These are phyloP conservation scores for Brettanomyces custersianus DNA, from an alignment of 805 yeast genomes.

Conservation along the genomic window DNA sequence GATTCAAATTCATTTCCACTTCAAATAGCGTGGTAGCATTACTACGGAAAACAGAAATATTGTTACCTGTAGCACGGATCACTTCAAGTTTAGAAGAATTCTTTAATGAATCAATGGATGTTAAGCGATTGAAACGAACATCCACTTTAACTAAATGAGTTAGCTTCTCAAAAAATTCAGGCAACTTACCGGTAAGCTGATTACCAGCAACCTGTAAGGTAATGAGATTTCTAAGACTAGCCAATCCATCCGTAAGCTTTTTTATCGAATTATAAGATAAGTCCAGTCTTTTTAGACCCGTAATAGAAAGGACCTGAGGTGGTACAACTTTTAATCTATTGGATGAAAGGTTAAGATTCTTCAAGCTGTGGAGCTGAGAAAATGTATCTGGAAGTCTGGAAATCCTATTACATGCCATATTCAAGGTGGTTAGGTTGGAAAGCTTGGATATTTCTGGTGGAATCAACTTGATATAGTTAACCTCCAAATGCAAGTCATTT, in stretches of 20 bases:
- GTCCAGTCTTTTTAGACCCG: slow-evolving; percentile 57
- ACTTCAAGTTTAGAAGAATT: slow-evolving; percentile 56
- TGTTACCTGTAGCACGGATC: slow-evolving; percentile 67
- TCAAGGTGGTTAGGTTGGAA: slow-evolving; percentile 46
- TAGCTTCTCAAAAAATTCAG: slow-evolving; percentile 44
- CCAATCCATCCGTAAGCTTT: slow-evolving; percentile 51
- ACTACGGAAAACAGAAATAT: slow-evolving; percentile 61
- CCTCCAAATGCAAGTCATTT: slow-evolving; percentile 61
- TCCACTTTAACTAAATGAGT: slow-evolving; percentile 60
- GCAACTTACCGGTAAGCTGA: slow-evolving; percentile 43
- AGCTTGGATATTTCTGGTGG: slow-evolving; percentile 50
- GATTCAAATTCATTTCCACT: slow-evolving; percentile 72
- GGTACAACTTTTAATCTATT: slow-evolving; percentile 61
- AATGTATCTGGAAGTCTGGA: slow-evolving; percentile 53
- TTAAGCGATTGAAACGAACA: slow-evolving; percentile 57
- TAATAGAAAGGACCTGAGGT: slow-evolving; percentile 51
- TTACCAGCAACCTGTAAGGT: slow-evolving; percentile 73
- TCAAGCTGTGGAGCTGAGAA: slow-evolving; percentile 43
- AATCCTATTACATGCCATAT: slow-evolving; percentile 70
- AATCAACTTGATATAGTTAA: slow-evolving; percentile 62
- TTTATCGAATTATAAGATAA: slow-evolving; percentile 71
- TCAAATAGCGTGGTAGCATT: slow-evolving; percentile 54
- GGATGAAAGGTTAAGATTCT: slow-evolving; percentile 67
- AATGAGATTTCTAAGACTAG: slow-evolving; percentile 49
- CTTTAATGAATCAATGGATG: slow-evolving; percentile 48